These are phyloP conservation scores for Chaetomium cochliodes DNA, from an alignment of 495 filamentous ascomycete species.

Conservation along the genomic window DNA sequence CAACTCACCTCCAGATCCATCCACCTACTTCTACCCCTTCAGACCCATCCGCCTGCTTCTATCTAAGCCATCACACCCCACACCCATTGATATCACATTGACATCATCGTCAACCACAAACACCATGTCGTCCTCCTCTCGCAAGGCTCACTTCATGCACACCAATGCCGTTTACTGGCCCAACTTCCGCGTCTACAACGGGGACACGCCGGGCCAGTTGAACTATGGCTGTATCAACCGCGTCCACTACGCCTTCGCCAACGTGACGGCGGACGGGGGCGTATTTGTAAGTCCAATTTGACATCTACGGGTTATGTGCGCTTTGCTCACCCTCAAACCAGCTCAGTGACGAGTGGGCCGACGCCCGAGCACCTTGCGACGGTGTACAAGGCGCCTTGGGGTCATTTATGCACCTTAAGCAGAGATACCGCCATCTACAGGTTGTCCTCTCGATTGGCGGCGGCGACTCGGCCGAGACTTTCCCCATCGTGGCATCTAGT, in stretches of 20 bases:
- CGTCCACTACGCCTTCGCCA: constrained; percentile 89
- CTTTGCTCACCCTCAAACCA: constrained; percentile 34
- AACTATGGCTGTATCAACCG: constrained; percentile 64
- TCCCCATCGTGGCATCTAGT: constrained; percentile 68
- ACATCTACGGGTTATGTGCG: background rate
- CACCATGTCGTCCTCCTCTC: constrained; percentile 34
- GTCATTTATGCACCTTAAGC: constrained; percentile 73
- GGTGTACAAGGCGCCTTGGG: constrained; percentile 74
- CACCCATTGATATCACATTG: background rate
- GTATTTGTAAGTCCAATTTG: constrained; percentile 64
- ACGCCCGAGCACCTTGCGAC: constrained; percentile 75
- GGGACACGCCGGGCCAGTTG: constrained; percentile 74
- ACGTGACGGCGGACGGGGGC: constrained; percentile 73
- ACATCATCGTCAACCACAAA: background rate
- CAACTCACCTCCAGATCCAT: background rate
- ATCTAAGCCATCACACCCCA: background rate
- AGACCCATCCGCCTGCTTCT: background rate
- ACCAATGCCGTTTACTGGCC: constrained; percentile 89
- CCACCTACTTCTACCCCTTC: background rate
- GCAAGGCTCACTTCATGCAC: constrained; percentile 51
- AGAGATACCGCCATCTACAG: constrained; percentile 70
- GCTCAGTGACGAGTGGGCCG: constrained; percentile 86
- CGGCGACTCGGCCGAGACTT: constrained; percentile 72
- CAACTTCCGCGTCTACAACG: constrained; percentile 76
- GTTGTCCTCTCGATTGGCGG: constrained; percentile 88